These are phyloP conservation scores for Juglanconis juglandina DNA, from an alignment of 2,329 filamentous ascomycete genomes.

Conservation along the genomic window DNA sequence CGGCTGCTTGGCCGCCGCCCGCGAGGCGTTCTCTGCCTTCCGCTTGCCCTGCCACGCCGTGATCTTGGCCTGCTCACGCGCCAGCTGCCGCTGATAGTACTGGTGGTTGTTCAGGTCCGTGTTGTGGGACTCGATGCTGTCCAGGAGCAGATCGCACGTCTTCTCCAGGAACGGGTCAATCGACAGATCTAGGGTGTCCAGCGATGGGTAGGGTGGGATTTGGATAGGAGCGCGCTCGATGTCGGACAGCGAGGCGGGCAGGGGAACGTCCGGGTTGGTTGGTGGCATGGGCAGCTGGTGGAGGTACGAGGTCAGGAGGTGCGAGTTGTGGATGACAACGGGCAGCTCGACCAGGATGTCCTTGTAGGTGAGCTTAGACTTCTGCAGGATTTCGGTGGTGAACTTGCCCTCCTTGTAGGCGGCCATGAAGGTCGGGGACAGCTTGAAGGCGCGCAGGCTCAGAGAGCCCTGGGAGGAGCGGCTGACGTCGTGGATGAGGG, in stretches of 20 bases:
- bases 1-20: constrained; percentile 81
- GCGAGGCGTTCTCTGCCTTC: constrained; percentile 88
- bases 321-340: constrained; percentile 89
- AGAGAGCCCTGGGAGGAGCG: constrained; percentile 88
- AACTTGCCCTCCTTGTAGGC: constrained; percentile 98
- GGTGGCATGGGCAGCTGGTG: constrained; percentile 79
- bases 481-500: constrained; percentile 92
- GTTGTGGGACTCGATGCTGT: constrained; percentile 96
- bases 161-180: constrained; percentile 98
- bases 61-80: constrained; percentile 94
- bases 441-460: constrained; percentile 84
- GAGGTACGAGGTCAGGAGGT: constrained; percentile 90
- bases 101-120: constrained; percentile 99
- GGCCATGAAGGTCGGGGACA: constrained; percentile 82
- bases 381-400: constrained; percentile 93
- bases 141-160: constrained; percentile 92
- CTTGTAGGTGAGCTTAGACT: constrained; percentile 88
- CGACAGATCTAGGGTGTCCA: constrained; percentile 83
- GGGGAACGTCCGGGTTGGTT: constrained; percentile 63
- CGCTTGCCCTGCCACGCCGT: constrained; percentile 94
- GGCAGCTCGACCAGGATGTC: constrained; percentile 92
- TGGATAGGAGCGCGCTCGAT: constrained; percentile 63
- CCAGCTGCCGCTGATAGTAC: constrained; percentile 88
- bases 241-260: constrained; percentile 76
- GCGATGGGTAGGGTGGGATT: constrained; percentile 76